phyloP scores from a whole-genome alignment of 768 basidiomycete genomes.

The Solioccasus polychromus region DNA sequence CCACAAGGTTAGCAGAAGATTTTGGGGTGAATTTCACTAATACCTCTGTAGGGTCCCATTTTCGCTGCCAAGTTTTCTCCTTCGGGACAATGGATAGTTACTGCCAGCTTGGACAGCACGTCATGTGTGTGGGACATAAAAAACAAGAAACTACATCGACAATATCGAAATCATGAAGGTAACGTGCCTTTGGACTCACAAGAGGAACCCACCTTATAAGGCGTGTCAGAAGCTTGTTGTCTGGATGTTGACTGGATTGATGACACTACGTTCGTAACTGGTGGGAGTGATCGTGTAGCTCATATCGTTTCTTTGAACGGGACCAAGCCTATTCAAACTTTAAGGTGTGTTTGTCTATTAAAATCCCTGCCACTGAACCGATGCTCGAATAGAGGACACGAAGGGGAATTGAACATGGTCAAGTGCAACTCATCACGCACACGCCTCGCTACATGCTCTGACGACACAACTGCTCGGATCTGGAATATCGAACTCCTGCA shows the following conservation, averaged over 20 bases:
- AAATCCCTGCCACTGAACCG: neutral
- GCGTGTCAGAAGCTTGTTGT: constrained; percentile 57
- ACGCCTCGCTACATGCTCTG: constrained; percentile 75
- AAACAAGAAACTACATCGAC: constrained; percentile 55
- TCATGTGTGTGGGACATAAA: constrained; percentile 77
- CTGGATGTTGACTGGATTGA: constrained; percentile 80
- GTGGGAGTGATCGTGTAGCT: constrained; percentile 66
- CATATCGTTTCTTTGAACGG: constrained; percentile 58
- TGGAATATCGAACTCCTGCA: constrained; percentile 61
- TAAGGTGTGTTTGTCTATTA: constrained; percentile 46
- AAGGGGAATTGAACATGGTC: constrained; percentile 75
- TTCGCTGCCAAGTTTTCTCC: constrained; percentile 77
- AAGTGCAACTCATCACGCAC: constrained; percentile 65
- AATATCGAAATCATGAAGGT: constrained; percentile 70
- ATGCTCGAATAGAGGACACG: constrained; percentile 55
- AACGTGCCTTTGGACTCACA: constrained; percentile 10
- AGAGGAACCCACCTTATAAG: constrained; percentile 4
- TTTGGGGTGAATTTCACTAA: constrained; percentile 14
- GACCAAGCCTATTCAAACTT: constrained; percentile 53
- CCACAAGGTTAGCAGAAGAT: constrained; percentile 53
- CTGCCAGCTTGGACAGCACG: constrained; percentile 76
- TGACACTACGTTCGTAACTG: constrained; percentile 67
- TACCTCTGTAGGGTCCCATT: constrained; percentile 64
- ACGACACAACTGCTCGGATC: constrained; percentile 74
- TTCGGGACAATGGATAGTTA: constrained; percentile 67